phyloP scores from a whole-genome alignment of 164 flowering plant genomes.

The Magnolia sinica region DNA sequence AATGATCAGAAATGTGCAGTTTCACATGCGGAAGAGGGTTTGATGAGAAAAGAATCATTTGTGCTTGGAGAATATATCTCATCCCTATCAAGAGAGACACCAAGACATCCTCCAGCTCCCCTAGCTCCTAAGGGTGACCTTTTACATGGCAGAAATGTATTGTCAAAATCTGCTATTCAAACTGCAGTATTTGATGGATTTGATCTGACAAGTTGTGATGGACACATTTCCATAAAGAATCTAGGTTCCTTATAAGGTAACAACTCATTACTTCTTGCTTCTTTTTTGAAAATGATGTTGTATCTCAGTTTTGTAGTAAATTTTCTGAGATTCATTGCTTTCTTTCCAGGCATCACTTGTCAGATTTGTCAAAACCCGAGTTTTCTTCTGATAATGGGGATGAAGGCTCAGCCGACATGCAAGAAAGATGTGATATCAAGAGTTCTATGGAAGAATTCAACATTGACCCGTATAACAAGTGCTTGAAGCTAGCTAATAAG shows the following conservation, averaged over 20 bases:
- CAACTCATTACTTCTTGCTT: neutral
- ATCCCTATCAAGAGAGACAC: conserved; percentile 37
- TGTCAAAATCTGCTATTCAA: conserved; percentile 19
- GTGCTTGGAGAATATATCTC: conserved; percentile 56
- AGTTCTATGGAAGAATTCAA: conserved; percentile 27
- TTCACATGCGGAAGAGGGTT: too few species aligned
- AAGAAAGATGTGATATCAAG: neutral
- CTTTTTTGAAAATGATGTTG: neutral
- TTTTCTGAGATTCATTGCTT: too few species aligned
- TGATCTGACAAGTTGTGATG: conserved; percentile 77
- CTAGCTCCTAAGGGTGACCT: conserved; percentile 29
- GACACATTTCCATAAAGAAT: conserved; percentile 71
- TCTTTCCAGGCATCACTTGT: too few species aligned
- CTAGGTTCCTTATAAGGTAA: conserved; percentile 62
- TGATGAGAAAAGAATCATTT: too few species aligned
- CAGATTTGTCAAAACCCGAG: too few species aligned
- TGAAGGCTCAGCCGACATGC: too few species aligned
- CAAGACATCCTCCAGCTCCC: conserved; percentile 22
- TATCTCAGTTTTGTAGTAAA: too few species aligned
- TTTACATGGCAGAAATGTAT: conserved; percentile 15
- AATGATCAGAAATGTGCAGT: too few species aligned
- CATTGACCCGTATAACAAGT: conserved; percentile 28
- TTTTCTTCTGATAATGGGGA: too few species aligned
- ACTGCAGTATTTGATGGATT: conserved; percentile 50
- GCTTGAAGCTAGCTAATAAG: conserved; percentile 32